These are phyloP conservation scores for Isoetes taiwanensis DNA, from an alignment of 75 land plant genomes.

Conservation along the genomic window DNA sequence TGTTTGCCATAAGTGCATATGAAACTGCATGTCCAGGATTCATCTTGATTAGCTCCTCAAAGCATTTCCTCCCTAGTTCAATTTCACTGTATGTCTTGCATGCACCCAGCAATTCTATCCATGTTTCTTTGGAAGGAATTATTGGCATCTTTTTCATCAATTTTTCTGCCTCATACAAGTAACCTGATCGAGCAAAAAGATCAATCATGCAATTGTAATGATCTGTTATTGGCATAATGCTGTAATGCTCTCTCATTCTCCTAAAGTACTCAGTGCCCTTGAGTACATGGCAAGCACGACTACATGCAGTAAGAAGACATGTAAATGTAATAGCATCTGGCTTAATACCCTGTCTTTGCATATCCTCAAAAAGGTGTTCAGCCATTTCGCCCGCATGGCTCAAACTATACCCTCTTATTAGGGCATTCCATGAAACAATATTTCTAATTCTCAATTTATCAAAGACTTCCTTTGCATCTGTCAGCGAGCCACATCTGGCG, in stretches of 20 bases:
- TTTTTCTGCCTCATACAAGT: conserved; percentile 20
- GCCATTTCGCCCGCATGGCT: background rate
- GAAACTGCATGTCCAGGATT: conserved; percentile 26
- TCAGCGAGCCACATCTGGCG: background rate
- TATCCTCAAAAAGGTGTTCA: background rate
- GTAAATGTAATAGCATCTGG: background rate
- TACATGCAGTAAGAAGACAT: background rate
- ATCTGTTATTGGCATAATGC: conserved; percentile 4
- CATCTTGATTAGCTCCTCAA: conserved; percentile 20
- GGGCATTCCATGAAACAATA: background rate
- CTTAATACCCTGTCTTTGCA: background rate
- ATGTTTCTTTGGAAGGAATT: conserved; percentile 21
- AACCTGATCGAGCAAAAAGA: conserved; percentile 28
- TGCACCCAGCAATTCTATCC: conserved; percentile 33
- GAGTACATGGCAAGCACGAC: background rate
- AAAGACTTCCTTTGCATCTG: conserved; percentile 3
- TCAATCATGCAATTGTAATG: conserved; percentile 33
- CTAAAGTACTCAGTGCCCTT: background rate
- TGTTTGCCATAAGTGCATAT: conserved; percentile 25
- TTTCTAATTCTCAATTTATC: background rate
- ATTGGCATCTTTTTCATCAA: conserved; percentile 22
- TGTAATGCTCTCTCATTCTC: background rate
- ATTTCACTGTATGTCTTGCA: conserved; percentile 26
- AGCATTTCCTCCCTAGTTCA: conserved; percentile 19
- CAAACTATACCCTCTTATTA: background rate